Conservation (phyloP, 2,329 filamentous ascomycete species). For the Westerdykella sp. region DNA sequence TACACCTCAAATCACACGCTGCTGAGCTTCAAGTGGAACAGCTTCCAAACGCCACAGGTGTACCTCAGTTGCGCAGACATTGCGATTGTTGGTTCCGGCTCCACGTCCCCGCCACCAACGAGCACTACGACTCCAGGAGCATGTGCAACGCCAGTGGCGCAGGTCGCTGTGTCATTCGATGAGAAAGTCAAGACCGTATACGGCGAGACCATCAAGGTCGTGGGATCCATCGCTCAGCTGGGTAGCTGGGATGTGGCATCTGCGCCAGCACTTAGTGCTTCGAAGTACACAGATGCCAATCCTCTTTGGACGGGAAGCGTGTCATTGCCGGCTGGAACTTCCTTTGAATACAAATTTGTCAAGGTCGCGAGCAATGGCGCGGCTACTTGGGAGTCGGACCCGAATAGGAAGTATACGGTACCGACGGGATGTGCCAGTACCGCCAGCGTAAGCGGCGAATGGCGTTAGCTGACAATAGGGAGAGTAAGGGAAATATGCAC, state of each 20-base stretch:
- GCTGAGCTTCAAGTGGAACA: constrained; percentile 30
- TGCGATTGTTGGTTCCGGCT: constrained; percentile 15
- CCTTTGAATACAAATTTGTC: constrained; percentile 43
- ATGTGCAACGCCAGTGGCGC: constrained; percentile 23
- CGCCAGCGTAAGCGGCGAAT: constrained; percentile 14
- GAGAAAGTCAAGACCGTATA: constrained; percentile 44
- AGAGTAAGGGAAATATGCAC: no score
- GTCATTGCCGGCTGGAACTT: constrained; percentile 37
- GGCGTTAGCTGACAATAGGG: constrained; percentile 8
- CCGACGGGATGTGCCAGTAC: constrained; percentile 14
- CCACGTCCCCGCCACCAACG: constrained; percentile 6
- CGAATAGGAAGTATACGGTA: constrained; percentile 38
- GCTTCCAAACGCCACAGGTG: constrained; percentile 29
- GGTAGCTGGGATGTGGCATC: constrained; percentile 39
- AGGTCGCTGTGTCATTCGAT: constrained; percentile 39
- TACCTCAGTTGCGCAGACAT: constrained; percentile 32
- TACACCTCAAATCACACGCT: constrained; percentile 29
- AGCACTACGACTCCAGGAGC: constrained; percentile 4
- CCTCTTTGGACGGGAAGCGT: constrained; percentile 44
- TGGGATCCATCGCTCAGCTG: constrained; percentile 39
- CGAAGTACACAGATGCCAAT: constrained; percentile 38
- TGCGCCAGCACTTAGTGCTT: constrained; percentile 37
- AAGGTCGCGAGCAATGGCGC: constrained; percentile 40
- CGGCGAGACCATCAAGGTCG: constrained; percentile 45
- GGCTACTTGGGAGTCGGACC: constrained; percentile 41